Base-by-base conservation (phyloP, 148 eudicot genomes). In the Chenopodium album region DNA sequence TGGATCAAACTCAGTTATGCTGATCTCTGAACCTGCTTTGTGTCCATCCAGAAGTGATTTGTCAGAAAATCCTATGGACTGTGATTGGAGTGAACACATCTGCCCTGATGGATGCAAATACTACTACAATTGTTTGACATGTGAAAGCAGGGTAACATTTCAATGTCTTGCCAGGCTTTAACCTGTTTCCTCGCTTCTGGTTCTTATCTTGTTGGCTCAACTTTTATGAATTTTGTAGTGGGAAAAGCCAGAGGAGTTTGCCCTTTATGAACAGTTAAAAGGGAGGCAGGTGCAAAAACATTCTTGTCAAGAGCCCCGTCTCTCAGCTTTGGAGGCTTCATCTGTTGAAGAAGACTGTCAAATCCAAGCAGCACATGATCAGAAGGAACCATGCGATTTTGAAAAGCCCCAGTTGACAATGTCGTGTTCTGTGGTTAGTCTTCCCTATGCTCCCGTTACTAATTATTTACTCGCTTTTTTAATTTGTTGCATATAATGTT, bases 31-130 rank as follows among this genome's bases (percentile, higher is more conserved):
- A 75, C 80, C 83, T 76, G 65, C 83, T 82, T 28, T 62, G 26
- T 66, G 52, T 80, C 76, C 79, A 41, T 76, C 79, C 78, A 63
- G 26, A 60, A 84, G 73, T 78, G 83, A 65, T 73, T 76, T 84
- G 14, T 77, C 66, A 37, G 84, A 73, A 74, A 88, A 88, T 77
- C 47, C 78, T 63, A 48, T 79, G 52, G 92, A 90, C 19, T 92
- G 97, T 86, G 95, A 96, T 72, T 94, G 98, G 99, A 94, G 98
- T 81, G 95, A 94, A 77, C 98, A 96, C 83, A 89, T 90, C 44
- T 91, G 97, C 85, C 99, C 99, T 41, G 99, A 96, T 86, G 95
- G 98, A 82, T 65, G 85, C 86, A 84, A 84, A 63, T 96, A 96
- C 76, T 94, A 92, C 76, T 94, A 85, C 73, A 96, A 96, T 79